These are phyloP conservation scores for Lepidium aucheri DNA, from an alignment of 345 rosid species.

Conservation along the genomic window DNA sequence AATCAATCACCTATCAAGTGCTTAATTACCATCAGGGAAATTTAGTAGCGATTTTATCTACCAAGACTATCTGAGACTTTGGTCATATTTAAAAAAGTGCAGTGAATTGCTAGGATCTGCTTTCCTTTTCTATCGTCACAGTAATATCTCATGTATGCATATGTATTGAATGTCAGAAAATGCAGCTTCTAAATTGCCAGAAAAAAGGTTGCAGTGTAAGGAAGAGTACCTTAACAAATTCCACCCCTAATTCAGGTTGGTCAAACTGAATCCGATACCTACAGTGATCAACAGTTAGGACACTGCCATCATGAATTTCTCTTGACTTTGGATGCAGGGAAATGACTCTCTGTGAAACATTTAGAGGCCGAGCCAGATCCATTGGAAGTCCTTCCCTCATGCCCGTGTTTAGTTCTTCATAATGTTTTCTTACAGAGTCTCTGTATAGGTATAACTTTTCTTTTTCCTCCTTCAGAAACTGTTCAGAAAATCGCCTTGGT, in stretches of 20 bases:
- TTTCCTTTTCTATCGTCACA: background rate
- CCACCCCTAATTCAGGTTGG: constrained; percentile 55
- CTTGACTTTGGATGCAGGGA: constrained; percentile 63
- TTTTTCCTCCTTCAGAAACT: constrained; percentile 74
- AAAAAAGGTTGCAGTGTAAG: constrained; percentile 1
- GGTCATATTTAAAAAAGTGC: background rate
- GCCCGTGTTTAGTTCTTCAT: constrained; percentile 59
- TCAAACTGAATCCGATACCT: constrained; percentile 62
- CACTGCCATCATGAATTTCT: constrained; percentile 70
- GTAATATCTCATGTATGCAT: background rate
- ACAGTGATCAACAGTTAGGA: constrained; percentile 60
- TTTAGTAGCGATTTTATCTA: background rate
- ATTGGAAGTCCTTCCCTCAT: constrained; percentile 72
- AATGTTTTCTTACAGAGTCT: constrained; percentile 70
- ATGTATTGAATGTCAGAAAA: background rate
- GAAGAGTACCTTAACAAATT: constrained; percentile 60
- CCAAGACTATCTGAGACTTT: background rate
- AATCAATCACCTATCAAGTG: background rate
- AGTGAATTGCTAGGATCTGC: background rate
- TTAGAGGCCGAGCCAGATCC: constrained; percentile 70
- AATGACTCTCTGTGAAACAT: constrained; percentile 65
- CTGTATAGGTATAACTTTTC: constrained; percentile 66
- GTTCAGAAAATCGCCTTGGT: constrained; percentile 72
- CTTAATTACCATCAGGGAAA: background rate
- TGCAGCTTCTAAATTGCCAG: background rate